Evolutionary conservation across 2,329 filamentous ascomycete species (phyloP), one percentile per base, ranked within the genome.

Genomic region (Conoideocrella luteorostrata): DNA sequence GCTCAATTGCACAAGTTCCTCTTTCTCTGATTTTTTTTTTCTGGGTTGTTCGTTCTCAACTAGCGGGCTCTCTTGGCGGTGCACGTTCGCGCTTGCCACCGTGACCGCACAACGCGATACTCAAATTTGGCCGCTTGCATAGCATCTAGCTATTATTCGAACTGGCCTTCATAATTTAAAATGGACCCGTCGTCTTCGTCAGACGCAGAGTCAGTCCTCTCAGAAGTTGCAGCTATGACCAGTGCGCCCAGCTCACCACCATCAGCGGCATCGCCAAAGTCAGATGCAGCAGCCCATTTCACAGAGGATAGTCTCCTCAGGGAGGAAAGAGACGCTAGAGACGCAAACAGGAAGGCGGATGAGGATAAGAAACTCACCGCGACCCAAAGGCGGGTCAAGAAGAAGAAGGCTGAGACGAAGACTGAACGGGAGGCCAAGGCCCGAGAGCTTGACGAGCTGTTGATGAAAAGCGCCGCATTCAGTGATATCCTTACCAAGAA

Each of bases 401-500:
- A 69, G 55, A 74, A 70, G 54, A 76, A 72, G 52, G 68, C 70
- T 1, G 62, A 77, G 37, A 74, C 70, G 2, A 72, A 75, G 44
- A 61, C 66, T 1, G 77, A 82, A 49, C 66, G 75, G 1, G 75
- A 80, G 36, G 67, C 66, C 1, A 82, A 82, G 52, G 78, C 77
- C 0, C 69, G 68, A 34, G 75, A 82, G 45, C 63, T 84, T 0
- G 77, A 83, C 21, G 72, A 77, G 39, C 62, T 84, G 2, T 64
- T 84, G 0, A 67, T 66, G 33, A 78, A 82, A 55, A 80, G 75
- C 38, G 76, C 72, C 0, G 71, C 77, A 0, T 84, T 83, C 45
- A 77, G 74, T 18, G 75, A 81, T 29, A 80, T 82, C 9, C 56
- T 84, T 2, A 82, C 78, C 0, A 74, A 77, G 44, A 83, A 82